Conservation (phyloP, 179 eudicot species). For the Gypsophila paniculata region DNA sequence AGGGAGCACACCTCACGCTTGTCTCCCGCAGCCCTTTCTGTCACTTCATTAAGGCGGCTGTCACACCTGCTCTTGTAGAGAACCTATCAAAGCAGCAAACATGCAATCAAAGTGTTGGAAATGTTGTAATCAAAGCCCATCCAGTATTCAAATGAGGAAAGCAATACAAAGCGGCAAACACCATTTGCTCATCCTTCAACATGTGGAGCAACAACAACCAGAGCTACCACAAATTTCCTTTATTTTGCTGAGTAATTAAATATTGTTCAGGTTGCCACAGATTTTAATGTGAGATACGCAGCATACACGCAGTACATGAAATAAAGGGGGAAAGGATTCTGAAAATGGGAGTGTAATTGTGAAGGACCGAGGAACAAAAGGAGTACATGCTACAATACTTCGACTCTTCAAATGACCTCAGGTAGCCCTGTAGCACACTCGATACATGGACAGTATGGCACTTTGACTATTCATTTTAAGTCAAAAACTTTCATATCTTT, state of each 20-base stretch:
- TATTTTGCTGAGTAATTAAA: background rate
- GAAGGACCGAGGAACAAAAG: background rate
- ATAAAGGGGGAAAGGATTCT: background rate
- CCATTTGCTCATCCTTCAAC: background rate
- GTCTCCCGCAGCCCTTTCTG: slow-evolving; percentile 72
- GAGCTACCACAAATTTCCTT: too few species aligned
- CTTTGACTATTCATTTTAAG: background rate
- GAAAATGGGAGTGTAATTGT: background rate
- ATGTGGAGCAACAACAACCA: background rate
- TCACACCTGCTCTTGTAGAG: slow-evolving; percentile 98
- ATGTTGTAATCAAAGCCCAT: background rate
- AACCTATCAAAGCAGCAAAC: slow-evolving; percentile 41
- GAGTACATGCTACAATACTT: background rate
- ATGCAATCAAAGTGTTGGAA: background rate
- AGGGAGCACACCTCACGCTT: slow-evolving; percentile 64
- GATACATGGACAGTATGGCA: background rate
- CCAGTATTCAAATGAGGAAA: slow-evolving; percentile 7
- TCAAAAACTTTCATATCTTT: background rate
- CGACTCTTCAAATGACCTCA: background rate
- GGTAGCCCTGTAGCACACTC: background rate
- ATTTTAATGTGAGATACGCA: background rate
- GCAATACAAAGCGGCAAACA: background rate
- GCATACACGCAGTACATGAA: background rate
- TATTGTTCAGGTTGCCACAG: background rate
- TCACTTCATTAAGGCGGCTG: slow-evolving; percentile 78